Conservation (phyloP, 257 asterid genomes). For the Solanum piurae region DNA sequence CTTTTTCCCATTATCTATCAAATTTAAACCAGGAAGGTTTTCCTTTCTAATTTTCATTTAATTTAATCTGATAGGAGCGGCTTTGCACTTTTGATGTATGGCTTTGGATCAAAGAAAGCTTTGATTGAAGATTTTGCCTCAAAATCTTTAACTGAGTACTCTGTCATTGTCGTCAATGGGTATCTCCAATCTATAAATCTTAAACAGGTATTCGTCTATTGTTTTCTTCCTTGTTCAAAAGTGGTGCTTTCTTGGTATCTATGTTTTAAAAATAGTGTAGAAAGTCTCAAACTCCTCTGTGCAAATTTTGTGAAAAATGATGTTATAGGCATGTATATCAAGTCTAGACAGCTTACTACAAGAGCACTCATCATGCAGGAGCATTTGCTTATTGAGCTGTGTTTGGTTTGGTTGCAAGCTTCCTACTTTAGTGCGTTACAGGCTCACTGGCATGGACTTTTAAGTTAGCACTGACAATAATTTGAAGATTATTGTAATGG, state of each 20-base stretch:
- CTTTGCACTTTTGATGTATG: constrained; percentile 83
- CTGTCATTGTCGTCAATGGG: constrained; percentile 80
- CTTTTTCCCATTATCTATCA: neutral
- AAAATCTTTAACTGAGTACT: constrained; percentile 53
- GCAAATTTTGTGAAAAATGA: neutral
- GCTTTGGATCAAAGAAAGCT: constrained; percentile 82
- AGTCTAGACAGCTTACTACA: neutral
- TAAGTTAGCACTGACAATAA: neutral
- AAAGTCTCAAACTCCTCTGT: neutral
- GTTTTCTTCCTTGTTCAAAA: neutral
- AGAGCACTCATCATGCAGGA: neutral
- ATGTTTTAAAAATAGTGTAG: neutral
- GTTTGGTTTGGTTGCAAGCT: neutral
- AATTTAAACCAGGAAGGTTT: neutral
- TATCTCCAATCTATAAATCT: constrained; percentile 80
- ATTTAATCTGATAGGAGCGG: constrained; percentile 28
- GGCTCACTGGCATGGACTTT: neutral
- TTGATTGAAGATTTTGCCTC: constrained; percentile 86
- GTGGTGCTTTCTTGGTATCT: neutral
- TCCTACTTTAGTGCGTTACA: neutral
- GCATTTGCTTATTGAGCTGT: neutral
- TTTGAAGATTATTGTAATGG: neutral
- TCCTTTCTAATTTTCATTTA: neutral
- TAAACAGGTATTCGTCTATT: constrained; percentile 47
- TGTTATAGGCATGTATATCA: neutral